Evolutionary conservation across 352 stramenopile genomes (phyloP).

Genomic region (Globisporangium yorkense): DNA sequence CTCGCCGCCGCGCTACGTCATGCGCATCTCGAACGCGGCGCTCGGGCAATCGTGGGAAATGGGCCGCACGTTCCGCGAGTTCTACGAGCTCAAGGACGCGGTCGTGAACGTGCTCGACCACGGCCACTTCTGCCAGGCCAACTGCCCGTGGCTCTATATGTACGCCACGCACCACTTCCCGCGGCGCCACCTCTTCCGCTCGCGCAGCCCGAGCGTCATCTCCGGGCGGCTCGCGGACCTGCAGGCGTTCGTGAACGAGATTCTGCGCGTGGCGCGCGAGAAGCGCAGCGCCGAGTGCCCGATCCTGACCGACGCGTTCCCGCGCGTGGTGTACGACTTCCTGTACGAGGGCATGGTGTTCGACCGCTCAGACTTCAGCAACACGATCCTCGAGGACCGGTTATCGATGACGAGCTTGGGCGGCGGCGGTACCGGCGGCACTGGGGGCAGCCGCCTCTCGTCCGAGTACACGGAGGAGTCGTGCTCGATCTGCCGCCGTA

Average conservation of each 20-base stretch:
- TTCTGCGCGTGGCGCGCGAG: conserved; percentile 55
- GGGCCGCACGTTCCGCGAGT: conserved; percentile 69
- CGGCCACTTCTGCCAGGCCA: conserved; percentile 73
- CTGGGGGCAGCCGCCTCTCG: conserved; percentile 16
- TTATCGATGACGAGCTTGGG: conserved; percentile 27
- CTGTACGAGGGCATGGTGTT: conserved; percentile 82
- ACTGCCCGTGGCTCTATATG: conserved; percentile 85
- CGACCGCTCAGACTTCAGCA: conserved; percentile 55
- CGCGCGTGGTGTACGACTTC: conserved; percentile 73
- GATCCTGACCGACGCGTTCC: conserved; percentile 50
- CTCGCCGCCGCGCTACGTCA: conserved; percentile 62
- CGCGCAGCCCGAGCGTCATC: conserved; percentile 57
- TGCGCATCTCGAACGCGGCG: conserved; percentile 67
- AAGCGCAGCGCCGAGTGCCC: conserved; percentile 55
- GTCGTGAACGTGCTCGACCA: conserved; percentile 56
- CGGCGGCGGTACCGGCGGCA: conserved; percentile 17
- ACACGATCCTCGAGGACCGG: conserved; percentile 50
- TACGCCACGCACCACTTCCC: conserved; percentile 75
- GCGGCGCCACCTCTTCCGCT: conserved; percentile 66
- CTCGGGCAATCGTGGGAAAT: conserved; percentile 77
- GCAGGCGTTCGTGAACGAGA: conserved; percentile 58
- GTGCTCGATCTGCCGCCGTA: conserved; percentile 56
- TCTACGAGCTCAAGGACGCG: conserved; percentile 70
- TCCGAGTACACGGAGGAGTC: conserved; percentile 19
- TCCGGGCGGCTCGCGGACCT: conserved; percentile 50